Base-by-base conservation (phyloP, 768 basidiomycete species). In the Suillus cothurnatus region DNA sequence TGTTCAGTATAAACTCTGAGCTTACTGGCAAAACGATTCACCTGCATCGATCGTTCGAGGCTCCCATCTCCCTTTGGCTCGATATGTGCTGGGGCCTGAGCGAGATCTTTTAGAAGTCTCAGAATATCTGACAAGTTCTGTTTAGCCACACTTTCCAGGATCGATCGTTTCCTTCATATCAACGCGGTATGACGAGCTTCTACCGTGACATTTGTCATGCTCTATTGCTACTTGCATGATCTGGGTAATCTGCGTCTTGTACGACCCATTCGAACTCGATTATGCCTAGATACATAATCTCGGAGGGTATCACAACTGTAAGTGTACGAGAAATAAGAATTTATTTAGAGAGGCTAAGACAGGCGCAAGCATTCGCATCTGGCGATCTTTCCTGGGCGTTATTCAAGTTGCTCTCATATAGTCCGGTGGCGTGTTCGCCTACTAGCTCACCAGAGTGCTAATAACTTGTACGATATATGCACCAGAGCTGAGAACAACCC, bases 321-420 rank as follows among this genome's bases (percentile, higher is more conserved):
- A 8, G 52, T 32, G 53, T 32, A n/a, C 12, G 11, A 55, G 53
- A 55, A 32, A 31, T 6, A 11, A 31, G 3, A 32, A 53, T 21
- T 21, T 53, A 9, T 52, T 92, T 8, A 83, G 90, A 43, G 80
- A 85, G 56, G 78, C 91, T 23, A 92, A 91, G 66, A 83, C 86
- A 63, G 73, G 73, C 52, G 88, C 90, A 0, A 82, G 90, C 5
- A 92, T 93, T 45, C 89, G 89, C 15, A 79, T 93, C 17, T 91
- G 2, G 76, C 82, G 89, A 15, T 90, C 87, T 3, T 34, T 89
- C 90, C 69, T 89, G 6, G 90, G 88, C 2, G 88, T 89, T 68
- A 83, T 88, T 15, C 87, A 85, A 70, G 71, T 87, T n/a, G 88
- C 81, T 1, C 81, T 1, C 68, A 71, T 19, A 89, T 88, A 1